Evolutionary conservation across 164 flowering plant species (phyloP).

Genomic region (Macadamia tetraphylla): DNA sequence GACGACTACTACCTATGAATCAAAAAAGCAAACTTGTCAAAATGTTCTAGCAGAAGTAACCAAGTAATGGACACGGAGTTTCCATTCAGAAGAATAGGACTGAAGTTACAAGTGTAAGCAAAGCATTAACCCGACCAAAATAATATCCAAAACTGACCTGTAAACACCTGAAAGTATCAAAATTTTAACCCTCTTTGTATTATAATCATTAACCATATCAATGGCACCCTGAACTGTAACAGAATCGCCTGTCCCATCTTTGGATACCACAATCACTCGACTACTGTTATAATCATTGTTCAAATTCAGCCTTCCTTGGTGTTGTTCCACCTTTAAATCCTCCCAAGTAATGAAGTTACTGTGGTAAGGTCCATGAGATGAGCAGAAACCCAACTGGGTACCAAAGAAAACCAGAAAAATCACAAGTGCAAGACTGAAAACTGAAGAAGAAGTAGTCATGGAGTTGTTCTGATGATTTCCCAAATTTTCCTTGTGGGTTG

Average conservation of each 20-base stretch:
- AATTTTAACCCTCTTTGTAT: constrained; percentile 55
- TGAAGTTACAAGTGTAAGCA: too few relatives aligned
- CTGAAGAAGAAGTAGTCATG: constrained; percentile 6
- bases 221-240: constrained; percentile 76
- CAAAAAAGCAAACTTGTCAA: too few relatives aligned
- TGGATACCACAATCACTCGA: constrained; percentile 56
- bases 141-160: constrained; percentile 35
- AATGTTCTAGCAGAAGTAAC: too few relatives aligned
- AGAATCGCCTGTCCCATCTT: constrained; percentile 56
- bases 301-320: constrained; percentile 9
- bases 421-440: constrained; percentile 1
- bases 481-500: background rate
- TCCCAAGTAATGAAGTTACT: constrained; percentile 52
- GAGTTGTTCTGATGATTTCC: background rate
- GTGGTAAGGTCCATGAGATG: background rate
- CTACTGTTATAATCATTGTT: background rate
- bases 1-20: too few relatives aligned
- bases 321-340: constrained; percentile 37
- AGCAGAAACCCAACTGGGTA: constrained; percentile 4
- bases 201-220: constrained; percentile 58
- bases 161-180: constrained; percentile 68
- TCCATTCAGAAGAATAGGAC: too few relatives aligned
- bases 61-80: background rate
- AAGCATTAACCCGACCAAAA: too few relatives aligned
- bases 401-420: background rate